phyloP scores from a whole-genome alignment of 1,284 basidiomycete species.

The Fistulina hepatica region DNA sequence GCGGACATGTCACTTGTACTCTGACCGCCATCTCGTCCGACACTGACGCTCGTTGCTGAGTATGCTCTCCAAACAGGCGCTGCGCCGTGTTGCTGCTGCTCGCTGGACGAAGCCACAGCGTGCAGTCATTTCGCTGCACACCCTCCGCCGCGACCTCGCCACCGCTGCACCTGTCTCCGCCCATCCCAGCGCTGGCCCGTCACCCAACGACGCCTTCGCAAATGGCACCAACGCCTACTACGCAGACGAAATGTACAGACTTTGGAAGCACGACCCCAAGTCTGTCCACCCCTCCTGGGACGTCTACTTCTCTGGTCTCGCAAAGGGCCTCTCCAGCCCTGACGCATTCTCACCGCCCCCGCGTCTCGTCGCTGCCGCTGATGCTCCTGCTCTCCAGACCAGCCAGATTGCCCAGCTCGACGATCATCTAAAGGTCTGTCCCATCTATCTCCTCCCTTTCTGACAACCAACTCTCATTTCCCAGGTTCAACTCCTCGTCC shows the following conservation, averaged over 20 bases:
- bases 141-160: conserved; percentile 30
- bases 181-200: conserved; percentile 37
- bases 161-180: conserved; percentile 37
- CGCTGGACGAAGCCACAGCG: too few relatives aligned
- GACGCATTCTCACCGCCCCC: conserved; percentile 86
- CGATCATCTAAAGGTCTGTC: conserved; percentile 84
- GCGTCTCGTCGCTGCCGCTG: conserved; percentile 55
- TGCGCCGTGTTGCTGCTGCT: too few relatives aligned
- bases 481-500: conserved; percentile 90
- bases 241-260: conserved; percentile 90
- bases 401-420: conserved; percentile 70
- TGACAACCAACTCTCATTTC: conserved; percentile 6
- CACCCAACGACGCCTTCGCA: conserved; percentile 72
- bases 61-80: too few relatives aligned
- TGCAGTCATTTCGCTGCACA: too few relatives aligned
- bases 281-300: conserved; percentile 95
- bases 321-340: conserved; percentile 76
- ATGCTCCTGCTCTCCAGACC: conserved; percentile 68
- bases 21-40: too few relatives aligned
- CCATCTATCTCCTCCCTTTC: conserved; percentile 1
- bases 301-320: conserved; percentile 89
- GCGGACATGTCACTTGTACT: too few relatives aligned
- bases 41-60: too few relatives aligned
- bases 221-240: conserved; percentile 93
- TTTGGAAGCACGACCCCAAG: conserved; percentile 84